Conservation (phyloP, 257 asterid genomes). For the Solanum sparsipilum region DNA sequence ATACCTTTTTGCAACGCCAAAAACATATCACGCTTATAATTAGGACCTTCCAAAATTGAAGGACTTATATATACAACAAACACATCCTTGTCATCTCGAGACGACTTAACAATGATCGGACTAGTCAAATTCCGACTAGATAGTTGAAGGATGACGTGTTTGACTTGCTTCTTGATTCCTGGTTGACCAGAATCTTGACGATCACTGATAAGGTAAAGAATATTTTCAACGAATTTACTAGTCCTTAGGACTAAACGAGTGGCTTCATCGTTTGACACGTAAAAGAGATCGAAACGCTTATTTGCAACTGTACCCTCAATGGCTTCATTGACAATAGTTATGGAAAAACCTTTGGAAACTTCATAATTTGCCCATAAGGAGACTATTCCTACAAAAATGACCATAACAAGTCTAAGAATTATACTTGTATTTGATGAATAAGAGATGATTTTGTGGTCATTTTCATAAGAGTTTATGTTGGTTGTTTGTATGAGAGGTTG, state of each 20-base stretch:
- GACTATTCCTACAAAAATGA: conserved; percentile 25
- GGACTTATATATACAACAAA: conserved; percentile 30
- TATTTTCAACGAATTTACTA: conserved; percentile 32
- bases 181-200: background rate
- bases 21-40: conserved; percentile 16
- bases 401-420: conserved; percentile 25
- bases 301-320: conserved; percentile 10
- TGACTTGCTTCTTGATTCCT: conserved; percentile 24
- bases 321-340: conserved; percentile 39
- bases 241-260: conserved; percentile 28
- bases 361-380: conserved; percentile 70
- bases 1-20: conserved; percentile 33
- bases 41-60: conserved; percentile 17
- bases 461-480: background rate
- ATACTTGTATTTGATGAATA: conserved; percentile 14
- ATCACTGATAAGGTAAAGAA: conserved; percentile 22
- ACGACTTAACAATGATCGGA: conserved; percentile 8
- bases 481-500: conserved; percentile 33
- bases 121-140: conserved; percentile 17
- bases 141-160: conserved; percentile 20
- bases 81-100: background rate
- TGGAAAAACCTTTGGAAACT: conserved; percentile 58
- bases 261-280: conserved; percentile 47
- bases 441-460: background rate
- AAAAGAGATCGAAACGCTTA: conserved; percentile 46